phyloP scores from a whole-genome alignment of 2,329 filamentous ascomycete species.

The Aspergillus aculeatinus region DNA sequence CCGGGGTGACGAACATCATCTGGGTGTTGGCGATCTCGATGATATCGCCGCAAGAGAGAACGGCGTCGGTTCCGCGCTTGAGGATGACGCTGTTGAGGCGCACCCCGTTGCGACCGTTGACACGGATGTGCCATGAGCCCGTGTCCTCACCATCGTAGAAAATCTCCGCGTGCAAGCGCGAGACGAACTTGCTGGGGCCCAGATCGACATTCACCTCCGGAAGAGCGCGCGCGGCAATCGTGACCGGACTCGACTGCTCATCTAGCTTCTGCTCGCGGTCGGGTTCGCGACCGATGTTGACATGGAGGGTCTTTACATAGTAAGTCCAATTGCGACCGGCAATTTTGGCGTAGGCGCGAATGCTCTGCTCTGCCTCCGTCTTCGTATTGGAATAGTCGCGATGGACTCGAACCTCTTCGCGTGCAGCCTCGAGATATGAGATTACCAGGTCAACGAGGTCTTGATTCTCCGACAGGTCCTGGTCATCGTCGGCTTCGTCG shows the following conservation, averaged over 20 bases:
- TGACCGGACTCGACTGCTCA: constrained; percentile 49
- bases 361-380: constrained; percentile 46
- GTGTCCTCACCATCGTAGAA: constrained; percentile 66
- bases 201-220: constrained; percentile 78
- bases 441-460: constrained; percentile 51
- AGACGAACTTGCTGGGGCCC: constrained; percentile 78
- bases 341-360: constrained; percentile 53
- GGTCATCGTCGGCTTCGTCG: constrained; percentile 45
- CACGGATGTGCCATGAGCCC: constrained; percentile 74
- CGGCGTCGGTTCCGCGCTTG: constrained; percentile 64
- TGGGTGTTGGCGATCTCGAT: constrained; percentile 90
- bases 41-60: constrained; percentile 81
- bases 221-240: constrained; percentile 44
- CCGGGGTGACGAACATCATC: constrained; percentile 98
- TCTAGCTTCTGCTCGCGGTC: constrained; percentile 45
- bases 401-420: constrained; percentile 46
- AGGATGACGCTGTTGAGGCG: constrained; percentile 74
- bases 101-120: constrained; percentile 89
- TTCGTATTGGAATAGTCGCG: constrained; percentile 48
- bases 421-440: constrained; percentile 45
- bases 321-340: constrained; percentile 54
- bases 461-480: constrained; percentile 43
- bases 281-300: constrained; percentile 52
- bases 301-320: constrained; percentile 49
- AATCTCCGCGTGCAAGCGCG: constrained; percentile 72